Evolutionary conservation across 345 rosid species (phyloP).

Genomic region (Populus deltoides): DNA sequence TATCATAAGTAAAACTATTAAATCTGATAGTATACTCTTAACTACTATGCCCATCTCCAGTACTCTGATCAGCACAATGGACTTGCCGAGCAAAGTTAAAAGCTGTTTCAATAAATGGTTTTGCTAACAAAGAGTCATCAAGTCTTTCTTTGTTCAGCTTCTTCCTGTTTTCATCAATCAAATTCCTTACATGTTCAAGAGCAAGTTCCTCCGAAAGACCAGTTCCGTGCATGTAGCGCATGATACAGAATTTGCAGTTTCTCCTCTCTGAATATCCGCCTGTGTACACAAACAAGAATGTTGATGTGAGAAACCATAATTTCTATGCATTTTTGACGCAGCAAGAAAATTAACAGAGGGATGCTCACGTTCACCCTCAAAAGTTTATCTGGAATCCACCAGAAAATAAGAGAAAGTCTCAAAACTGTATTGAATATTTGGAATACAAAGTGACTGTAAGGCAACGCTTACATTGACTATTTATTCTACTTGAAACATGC

Average conservation of each 20-base stretch:
- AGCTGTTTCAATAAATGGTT: conserved; percentile 20
- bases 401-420: no score
- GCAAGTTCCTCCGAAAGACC: conserved; percentile 32
- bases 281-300: neutral
- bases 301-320: neutral
- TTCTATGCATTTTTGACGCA: no score
- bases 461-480: no score
- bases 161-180: conserved; percentile 36
- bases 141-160: conserved; percentile 28
- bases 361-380: no score
- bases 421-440: no score
- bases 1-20: no score
- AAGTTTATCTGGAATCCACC: no score
- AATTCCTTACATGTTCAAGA: conserved; percentile 13
- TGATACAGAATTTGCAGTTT: conserved; percentile 22
- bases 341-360: no score
- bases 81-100: conserved; percentile 33
- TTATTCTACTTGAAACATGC: no score
- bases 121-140: conserved; percentile 4
- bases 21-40: no score
- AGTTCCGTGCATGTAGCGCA: conserved; percentile 37
- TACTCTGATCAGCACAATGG: neutral
- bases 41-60: no score
- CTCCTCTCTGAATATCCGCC: conserved; percentile 43
- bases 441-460: no score